Conservation (phyloP, 768 basidiomycete species). For the Floccularia luteovirens region DNA sequence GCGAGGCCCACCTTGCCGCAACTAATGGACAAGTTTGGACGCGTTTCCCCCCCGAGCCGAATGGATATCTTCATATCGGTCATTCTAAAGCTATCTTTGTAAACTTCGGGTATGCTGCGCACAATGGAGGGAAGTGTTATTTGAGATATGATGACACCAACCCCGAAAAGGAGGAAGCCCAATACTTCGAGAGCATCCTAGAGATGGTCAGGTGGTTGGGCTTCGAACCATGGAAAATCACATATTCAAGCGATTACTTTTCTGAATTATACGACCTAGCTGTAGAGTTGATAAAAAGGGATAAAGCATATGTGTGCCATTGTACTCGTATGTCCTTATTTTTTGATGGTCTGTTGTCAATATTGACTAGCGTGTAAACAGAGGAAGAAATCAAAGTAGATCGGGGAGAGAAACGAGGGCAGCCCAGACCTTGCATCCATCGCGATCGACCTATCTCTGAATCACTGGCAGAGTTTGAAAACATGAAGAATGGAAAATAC, state of each 20-base stretch:
- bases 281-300: slow-evolving; percentile 79
- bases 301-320: slow-evolving; percentile 93
- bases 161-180: slow-evolving; percentile 93
- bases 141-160: slow-evolving; percentile 98
- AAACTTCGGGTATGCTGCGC: slow-evolving; percentile 96
- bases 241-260: slow-evolving; percentile 98
- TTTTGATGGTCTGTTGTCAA: not conserved
- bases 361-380: slow-evolving; percentile 20
- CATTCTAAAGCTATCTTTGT: slow-evolving; percentile 99
- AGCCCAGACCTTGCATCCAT: slow-evolving; percentile 81
- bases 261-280: slow-evolving; percentile 80
- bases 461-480: slow-evolving; percentile 81
- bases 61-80: slow-evolving; percentile 92
- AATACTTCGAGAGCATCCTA: slow-evolving; percentile 94
- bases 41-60: slow-evolving; percentile 98
- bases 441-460: slow-evolving; percentile 81
- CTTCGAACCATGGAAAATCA: slow-evolving; percentile 97
- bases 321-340: slow-evolving; percentile 70
- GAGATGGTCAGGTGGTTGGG: slow-evolving; percentile 96
- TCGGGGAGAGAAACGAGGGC: slow-evolving; percentile 78
- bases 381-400: slow-evolving; percentile 90
- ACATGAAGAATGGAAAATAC: slow-evolving; percentile 89
- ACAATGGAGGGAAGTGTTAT: slow-evolving; percentile 89
- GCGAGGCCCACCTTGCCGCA: slow-evolving; percentile 70
- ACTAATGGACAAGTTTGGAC: slow-evolving; percentile 87